These are phyloP conservation scores for Piper betle DNA, from an alignment of 164 flowering plant genomes.

Conservation along the genomic window DNA sequence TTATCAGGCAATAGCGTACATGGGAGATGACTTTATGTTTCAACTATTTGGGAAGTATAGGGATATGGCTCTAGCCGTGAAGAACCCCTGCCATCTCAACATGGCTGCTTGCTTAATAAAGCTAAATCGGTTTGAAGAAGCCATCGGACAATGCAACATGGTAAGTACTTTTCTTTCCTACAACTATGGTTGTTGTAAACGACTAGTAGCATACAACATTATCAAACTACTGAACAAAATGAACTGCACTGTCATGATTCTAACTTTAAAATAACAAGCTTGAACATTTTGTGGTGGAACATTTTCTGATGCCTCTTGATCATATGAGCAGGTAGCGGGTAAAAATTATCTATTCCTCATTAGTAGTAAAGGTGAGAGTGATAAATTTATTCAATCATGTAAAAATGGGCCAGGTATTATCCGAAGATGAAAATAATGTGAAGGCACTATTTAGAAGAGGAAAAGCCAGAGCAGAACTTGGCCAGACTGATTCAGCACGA, in stretches of 20 bases:
- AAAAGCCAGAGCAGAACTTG: slow-evolving; percentile 93
- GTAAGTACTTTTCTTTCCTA: slow-evolving; percentile 29
- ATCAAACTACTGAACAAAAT: too few species aligned
- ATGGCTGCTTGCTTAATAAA: slow-evolving; percentile 86
- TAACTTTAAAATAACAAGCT: too few species aligned
- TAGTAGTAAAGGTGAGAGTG: background rate
- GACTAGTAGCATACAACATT: too few species aligned
- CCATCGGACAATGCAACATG: slow-evolving; percentile 74
- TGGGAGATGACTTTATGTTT: slow-evolving; percentile 98
- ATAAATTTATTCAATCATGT: background rate
- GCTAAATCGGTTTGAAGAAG: slow-evolving; percentile 80
- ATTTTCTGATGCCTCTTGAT: too few species aligned
- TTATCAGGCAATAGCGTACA: slow-evolving; percentile 83
- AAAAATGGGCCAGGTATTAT: slow-evolving; percentile 40
- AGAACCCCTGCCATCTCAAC: slow-evolving; percentile 96
- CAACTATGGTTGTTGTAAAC: too few species aligned
- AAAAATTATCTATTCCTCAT: background rate
- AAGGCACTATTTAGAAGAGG: slow-evolving; percentile 94
- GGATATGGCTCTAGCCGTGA: slow-evolving; percentile 94
- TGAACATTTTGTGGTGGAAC: too few species aligned
- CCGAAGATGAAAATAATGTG: slow-evolving; percentile 77
- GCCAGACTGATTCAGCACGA: slow-evolving; percentile 86
- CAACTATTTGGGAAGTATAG: slow-evolving; percentile 83
- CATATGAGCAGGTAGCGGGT: too few species aligned
- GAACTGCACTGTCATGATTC: too few species aligned